These are phyloP conservation scores for Collybia mongolica DNA, from an alignment of 768 basidiomycete genomes.

Conservation along the genomic window DNA sequence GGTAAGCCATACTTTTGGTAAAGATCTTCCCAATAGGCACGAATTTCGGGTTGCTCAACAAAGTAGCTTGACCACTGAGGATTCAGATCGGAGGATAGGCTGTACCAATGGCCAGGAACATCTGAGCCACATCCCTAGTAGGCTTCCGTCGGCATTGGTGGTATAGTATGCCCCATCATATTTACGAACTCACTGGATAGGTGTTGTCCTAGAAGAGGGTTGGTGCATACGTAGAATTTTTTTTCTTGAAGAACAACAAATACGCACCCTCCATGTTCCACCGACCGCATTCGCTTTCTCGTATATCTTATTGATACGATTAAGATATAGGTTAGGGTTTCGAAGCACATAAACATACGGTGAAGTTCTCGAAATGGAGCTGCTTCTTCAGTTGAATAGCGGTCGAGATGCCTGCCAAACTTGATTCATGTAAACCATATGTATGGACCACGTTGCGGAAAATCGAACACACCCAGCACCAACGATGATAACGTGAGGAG, in stretches of 20 bases:
- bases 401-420: constrained; percentile 45
- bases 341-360: constrained; percentile 27
- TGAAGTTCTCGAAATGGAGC: constrained; percentile 45
- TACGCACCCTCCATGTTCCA: constrained; percentile 56
- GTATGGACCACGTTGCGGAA: neutral
- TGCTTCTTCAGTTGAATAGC: constrained; percentile 46
- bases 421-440: constrained; percentile 12
- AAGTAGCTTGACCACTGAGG: constrained; percentile 49
- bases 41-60: constrained; percentile 48
- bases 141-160: neutral
- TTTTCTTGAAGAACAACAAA: neutral
- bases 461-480: constrained; percentile 44
- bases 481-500: constrained; percentile 43
- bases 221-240: neutral
- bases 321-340: neutral
- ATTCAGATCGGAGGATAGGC: constrained; percentile 52
- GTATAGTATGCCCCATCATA: neutral
- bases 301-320: constrained; percentile 38
- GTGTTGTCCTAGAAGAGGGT: constrained; percentile 44
- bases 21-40: constrained; percentile 47
- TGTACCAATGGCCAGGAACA: constrained; percentile 53
- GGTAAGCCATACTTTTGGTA: constrained; percentile 43
- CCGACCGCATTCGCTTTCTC: constrained; percentile 47
- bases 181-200: constrained; percentile 44
- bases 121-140: constrained; percentile 55